A percentile compares a stretch with the other conserved stretches of the same genome.
phyloP scores from a whole-genome alignment of 805 yeast genomes.

The Hanseniaspora singularis region DNA sequence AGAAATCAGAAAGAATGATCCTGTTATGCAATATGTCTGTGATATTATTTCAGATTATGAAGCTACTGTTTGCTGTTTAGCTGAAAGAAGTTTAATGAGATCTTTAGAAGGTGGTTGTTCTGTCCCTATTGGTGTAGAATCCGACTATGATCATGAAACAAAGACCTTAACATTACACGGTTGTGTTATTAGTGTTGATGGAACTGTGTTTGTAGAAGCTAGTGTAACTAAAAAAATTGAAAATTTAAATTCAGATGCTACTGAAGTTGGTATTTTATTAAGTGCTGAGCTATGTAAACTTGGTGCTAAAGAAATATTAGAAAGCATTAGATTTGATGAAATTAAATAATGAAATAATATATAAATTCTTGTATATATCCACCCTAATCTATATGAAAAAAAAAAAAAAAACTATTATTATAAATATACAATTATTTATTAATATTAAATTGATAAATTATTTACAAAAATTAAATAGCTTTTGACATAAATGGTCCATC shows the following conservation, averaged over 20 bases:
- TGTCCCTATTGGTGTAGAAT: conserved; percentile 86
- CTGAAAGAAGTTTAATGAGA: conserved; percentile 80
- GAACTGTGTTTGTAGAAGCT: conserved; percentile 55
- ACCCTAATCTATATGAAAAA: not conserved
- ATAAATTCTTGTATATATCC: not conserved
- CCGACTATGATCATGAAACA: conserved; percentile 39
- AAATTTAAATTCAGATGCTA: conserved; percentile 39
- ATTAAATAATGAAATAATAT: conserved; percentile 16
- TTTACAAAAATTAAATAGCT: conserved; percentile 19
- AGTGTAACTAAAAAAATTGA: conserved; percentile 25
- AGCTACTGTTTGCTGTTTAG: conserved; percentile 64
- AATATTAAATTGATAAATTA: not conserved
- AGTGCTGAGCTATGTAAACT: conserved; percentile 53
- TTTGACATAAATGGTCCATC: conserved; percentile 99
- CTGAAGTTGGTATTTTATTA: conserved; percentile 52
- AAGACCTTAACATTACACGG: conserved; percentile 46
- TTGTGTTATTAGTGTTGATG: conserved; percentile 76
- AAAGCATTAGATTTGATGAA: conserved; percentile 61
- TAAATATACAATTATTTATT: not conserved
- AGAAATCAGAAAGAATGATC: conserved; percentile 68
- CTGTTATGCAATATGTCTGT: conserved; percentile 45
- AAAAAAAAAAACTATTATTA: not conserved
- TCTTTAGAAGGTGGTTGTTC: conserved; percentile 95
- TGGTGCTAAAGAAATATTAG: conserved; percentile 79
- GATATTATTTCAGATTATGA: conserved; percentile 50